Evolutionary conservation across 352 stramenopile genomes (phyloP).

Genomic region (Blastocystis sp.): DNA sequence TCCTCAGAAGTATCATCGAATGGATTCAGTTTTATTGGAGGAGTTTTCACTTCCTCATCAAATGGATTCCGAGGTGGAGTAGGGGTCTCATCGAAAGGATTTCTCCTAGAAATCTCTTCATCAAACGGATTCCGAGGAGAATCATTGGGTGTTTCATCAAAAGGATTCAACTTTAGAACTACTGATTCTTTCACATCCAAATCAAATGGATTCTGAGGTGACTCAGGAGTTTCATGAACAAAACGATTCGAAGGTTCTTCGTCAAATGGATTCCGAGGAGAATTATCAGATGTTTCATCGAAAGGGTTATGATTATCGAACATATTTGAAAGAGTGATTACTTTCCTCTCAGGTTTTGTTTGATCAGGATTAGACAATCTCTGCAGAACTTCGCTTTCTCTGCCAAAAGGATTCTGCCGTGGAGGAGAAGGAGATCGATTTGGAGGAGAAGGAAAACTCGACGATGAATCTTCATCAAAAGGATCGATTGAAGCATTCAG

Average conservation of each 20-base stretch:
- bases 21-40: neutral
- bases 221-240: neutral
- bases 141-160: neutral
- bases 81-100: neutral
- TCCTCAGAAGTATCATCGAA: neutral
- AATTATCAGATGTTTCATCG: conserved; percentile 10
- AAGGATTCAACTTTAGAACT: neutral
- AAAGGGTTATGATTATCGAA: neutral
- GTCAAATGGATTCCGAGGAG: neutral
- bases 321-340: neutral
- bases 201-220: neutral
- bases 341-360: neutral
- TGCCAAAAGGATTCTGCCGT: neutral
- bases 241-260: neutral
- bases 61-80: neutral
- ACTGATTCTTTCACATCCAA: neutral
- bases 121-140: conserved; percentile 19
- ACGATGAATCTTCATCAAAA: neutral
- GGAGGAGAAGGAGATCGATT: too few relatives aligned
- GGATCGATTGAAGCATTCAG: neutral
- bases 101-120: neutral
- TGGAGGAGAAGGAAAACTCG: too few relatives aligned
- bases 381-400: neutral
- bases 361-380: neutral
- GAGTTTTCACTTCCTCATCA: neutral